Evolutionary conservation across 208 protist genomes (phyloP).

Genomic region (Borovskyia barvae): DNA sequence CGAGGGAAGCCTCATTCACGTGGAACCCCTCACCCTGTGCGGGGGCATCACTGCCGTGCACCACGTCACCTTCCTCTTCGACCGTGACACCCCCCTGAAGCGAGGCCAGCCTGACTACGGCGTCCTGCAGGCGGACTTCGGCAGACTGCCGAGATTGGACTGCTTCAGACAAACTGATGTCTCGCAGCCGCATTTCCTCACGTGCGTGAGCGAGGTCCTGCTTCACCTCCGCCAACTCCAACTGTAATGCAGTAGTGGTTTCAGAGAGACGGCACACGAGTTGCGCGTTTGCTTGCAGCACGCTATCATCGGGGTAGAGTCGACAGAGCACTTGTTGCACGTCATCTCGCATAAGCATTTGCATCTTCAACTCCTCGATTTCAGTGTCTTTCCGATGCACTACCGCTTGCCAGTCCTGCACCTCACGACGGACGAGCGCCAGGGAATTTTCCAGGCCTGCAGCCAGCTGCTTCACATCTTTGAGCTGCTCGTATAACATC

Average conservation of each 20-base stretch:
- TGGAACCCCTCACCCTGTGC: constrained; percentile 8
- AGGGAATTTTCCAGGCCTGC: constrained; percentile 12
- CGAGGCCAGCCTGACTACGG: constrained; percentile 12
- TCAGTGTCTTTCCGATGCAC: neutral
- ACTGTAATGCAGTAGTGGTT: constrained; percentile 11
- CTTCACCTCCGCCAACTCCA: constrained; percentile 17
- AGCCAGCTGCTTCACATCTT: constrained; percentile 12
- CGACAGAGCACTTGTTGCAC: constrained; percentile 49
- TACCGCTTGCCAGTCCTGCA: constrained; percentile 4
- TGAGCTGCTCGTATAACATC: constrained; percentile 13
- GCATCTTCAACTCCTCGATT: constrained; percentile 25
- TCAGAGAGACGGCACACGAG: constrained; percentile 12
- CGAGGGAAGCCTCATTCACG: constrained; percentile 9
- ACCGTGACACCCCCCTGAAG: constrained; percentile 15
- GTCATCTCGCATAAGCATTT: constrained; percentile 35
- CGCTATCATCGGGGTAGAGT: constrained; percentile 59
- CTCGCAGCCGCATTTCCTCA: constrained; percentile 15
- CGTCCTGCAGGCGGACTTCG: constrained; percentile 40
- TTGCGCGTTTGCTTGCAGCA: constrained; percentile 32
- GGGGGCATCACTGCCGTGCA: neutral
- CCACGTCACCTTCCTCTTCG: neutral
- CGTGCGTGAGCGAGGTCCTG: constrained; percentile 22
- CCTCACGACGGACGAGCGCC: constrained; percentile 10
- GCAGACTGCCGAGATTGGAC: constrained; percentile 49
- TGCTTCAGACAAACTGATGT: constrained; percentile 23